These are phyloP conservation scores for Earliella scabrosa DNA, from an alignment of 1,284 basidiomycete genomes.

Conservation along the genomic window DNA sequence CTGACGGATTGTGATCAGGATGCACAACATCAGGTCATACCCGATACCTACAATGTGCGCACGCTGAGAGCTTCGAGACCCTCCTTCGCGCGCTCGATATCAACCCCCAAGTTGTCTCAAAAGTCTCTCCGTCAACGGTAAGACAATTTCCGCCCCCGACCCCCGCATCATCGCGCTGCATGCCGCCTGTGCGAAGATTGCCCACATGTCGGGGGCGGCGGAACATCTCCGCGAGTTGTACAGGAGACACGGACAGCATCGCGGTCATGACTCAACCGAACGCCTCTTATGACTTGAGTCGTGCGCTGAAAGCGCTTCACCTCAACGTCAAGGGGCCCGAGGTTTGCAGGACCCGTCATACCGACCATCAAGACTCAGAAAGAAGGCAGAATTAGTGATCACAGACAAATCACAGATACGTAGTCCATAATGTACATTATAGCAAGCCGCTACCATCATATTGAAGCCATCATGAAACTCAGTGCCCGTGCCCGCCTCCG, in stretches of 20 bases:
- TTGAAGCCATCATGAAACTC: neutral
- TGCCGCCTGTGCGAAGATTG: conserved; percentile 18
- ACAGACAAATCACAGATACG: too few relatives aligned
- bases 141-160: conserved; percentile 6
- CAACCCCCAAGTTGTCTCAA: conserved; percentile 1
- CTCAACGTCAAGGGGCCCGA: too few relatives aligned
- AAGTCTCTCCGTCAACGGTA: neutral
- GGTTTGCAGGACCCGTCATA: too few relatives aligned
- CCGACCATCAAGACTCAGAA: too few relatives aligned
- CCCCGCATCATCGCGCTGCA: conserved; percentile 14
- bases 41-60: conserved; percentile 2
- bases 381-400: neutral
- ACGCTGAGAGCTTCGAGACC: neutral
- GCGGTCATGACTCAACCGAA: conserved; percentile 16
- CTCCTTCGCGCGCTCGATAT: neutral
- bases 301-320: conserved; percentile 11
- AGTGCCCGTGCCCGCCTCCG: conserved; percentile 17
- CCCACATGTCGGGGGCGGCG: conserved; percentile 17
- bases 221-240: conserved; percentile 14
- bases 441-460: neutral
- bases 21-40: conserved; percentile 1
- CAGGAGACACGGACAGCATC: conserved; percentile 11
- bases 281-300: conserved; percentile 12
- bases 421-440: too few relatives aligned
- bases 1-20: neutral